phyloP scores from a whole-genome alignment of 768 basidiomycete genomes.

The Tylopilus rubrobrunneus region DNA sequence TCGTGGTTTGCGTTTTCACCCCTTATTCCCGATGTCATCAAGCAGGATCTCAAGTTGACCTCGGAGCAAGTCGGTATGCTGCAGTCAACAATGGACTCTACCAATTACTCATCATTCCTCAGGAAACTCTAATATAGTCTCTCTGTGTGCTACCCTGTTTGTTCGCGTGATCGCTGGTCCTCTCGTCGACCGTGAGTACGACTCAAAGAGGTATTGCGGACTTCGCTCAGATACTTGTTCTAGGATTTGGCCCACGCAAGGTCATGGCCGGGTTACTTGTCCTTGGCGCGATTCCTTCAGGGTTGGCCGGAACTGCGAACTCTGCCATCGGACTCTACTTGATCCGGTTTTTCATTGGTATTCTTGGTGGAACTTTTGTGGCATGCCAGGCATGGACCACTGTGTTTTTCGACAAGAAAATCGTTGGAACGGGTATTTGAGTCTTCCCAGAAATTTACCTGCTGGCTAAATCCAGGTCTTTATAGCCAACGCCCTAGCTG shows the following conservation, averaged over 20 bases:
- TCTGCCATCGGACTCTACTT: conserved; percentile 38
- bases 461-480: background rate
- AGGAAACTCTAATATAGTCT: conserved; percentile 49
- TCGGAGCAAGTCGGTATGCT: conserved; percentile 38
- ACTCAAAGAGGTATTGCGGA: too few species aligned
- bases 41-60: conserved; percentile 47
- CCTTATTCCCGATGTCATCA: conserved; percentile 53
- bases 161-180: conserved; percentile 49
- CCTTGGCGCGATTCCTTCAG: conserved; percentile 7
- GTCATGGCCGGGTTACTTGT: conserved; percentile 6
- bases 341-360: conserved; percentile 56
- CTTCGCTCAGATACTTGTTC: background rate
- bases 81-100: background rate
- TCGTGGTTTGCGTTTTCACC: conserved; percentile 63
- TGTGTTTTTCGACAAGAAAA: conserved; percentile 51
- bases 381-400: conserved; percentile 62
- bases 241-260: conserved; percentile 8
- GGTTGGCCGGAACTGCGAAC: conserved; percentile 30
- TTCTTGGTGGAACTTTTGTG: conserved; percentile 59
- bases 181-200: conserved; percentile 39
- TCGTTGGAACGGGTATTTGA: conserved; percentile 35
- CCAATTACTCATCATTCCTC: background rate
- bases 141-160: conserved; percentile 44
- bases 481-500: conserved; percentile 6
- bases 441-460: background rate